These are phyloP conservation scores for Stachybotrys chartarum DNA, from an alignment of 2,329 filamentous ascomycete species.

Conservation along the genomic window DNA sequence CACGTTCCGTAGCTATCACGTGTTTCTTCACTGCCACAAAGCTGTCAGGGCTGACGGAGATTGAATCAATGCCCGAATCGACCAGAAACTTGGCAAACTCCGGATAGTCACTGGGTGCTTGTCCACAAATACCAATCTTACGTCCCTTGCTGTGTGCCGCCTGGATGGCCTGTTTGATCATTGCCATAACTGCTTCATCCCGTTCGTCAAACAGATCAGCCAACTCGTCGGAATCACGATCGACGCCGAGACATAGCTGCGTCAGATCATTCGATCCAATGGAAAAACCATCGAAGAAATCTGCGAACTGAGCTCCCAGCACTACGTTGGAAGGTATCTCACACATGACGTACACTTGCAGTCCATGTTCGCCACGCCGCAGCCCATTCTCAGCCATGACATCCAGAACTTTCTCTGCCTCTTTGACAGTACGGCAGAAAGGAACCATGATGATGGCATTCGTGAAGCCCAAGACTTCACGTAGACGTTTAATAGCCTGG, in stretches of 20 bases:
- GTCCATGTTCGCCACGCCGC: conserved; percentile 23
- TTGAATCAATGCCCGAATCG: conserved; percentile 25
- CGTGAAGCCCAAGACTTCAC: conserved; percentile 26
- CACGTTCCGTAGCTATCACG: conserved; percentile 11
- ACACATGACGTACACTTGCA: conserved; percentile 32
- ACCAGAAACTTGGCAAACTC: conserved; percentile 28
- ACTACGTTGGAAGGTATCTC: conserved; percentile 34
- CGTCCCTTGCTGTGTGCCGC: conserved; percentile 19
- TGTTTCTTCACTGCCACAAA: conserved; percentile 26
- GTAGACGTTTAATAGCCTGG: conserved; percentile 26
- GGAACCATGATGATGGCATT: conserved; percentile 31
- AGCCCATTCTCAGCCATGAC: conserved; percentile 30
- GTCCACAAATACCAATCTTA: conserved; percentile 31
- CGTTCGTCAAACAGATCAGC: conserved; percentile 30
- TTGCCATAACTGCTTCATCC: conserved; percentile 30
- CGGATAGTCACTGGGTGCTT: conserved; percentile 31
- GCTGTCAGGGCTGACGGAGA: conserved; percentile 31
- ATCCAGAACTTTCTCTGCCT: conserved; percentile 24
- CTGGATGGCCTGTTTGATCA: conserved; percentile 24
- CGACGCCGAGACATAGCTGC: conserved; percentile 29
- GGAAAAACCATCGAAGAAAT: conserved; percentile 32
- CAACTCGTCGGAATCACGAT: conserved; percentile 28
- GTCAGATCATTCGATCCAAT: conserved; percentile 33
- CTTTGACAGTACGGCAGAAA: conserved; percentile 26
- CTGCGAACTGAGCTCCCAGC: conserved; percentile 23